Conservation (phyloP, 1,284 basidiomycete genomes). For the Rhodofomes roseus region DNA sequence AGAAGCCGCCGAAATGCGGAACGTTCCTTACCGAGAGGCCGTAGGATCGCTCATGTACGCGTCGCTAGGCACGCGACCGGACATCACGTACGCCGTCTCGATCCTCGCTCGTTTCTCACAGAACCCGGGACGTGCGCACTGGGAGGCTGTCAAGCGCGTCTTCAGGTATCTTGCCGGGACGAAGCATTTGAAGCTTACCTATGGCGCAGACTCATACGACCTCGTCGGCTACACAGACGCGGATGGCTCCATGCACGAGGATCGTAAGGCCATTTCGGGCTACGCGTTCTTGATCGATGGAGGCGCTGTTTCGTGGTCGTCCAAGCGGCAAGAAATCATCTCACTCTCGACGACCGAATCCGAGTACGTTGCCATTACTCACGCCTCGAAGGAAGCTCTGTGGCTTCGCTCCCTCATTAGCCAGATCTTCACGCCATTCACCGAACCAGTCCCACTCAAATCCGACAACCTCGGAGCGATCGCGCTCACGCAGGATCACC, state of each 20-base stretch:
- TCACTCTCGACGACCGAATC: slow-evolving; percentile 34
- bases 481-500: slow-evolving; percentile 25
- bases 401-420: slow-evolving; percentile 24
- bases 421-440: slow-evolving; percentile 14
- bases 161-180: slow-evolving; percentile 42
- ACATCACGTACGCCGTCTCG: slow-evolving; percentile 39
- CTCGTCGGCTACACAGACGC: slow-evolving; percentile 37
- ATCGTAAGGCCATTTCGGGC: slow-evolving; percentile 32
- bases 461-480: slow-evolving; percentile 33
- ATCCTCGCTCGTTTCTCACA: slow-evolving; percentile 21
- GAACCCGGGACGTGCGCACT: slow-evolving; percentile 28
- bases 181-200: slow-evolving; percentile 22
- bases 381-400: slow-evolving; percentile 16
- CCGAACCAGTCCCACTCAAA: slow-evolving; percentile 15
- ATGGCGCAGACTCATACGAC: slow-evolving; percentile 15
- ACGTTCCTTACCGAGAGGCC: slow-evolving; percentile 25
- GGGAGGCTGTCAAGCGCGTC: slow-evolving; percentile 35
- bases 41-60: slow-evolving; percentile 39
- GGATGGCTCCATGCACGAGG: slow-evolving; percentile 18
- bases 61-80: slow-evolving; percentile 33
- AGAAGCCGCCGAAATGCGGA: slow-evolving; percentile 1
- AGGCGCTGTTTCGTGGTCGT: slow-evolving; percentile 34
- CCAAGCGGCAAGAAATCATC: slow-evolving; percentile 33
- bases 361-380: slow-evolving; percentile 34
- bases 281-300: slow-evolving; percentile 29